A percentile compares a stretch with the other conserved stretches of the same genome.
Evolutionary conservation across 495 filamentous ascomycete genomes (phyloP).

Genomic region (Neurospora pannonica): DNA sequence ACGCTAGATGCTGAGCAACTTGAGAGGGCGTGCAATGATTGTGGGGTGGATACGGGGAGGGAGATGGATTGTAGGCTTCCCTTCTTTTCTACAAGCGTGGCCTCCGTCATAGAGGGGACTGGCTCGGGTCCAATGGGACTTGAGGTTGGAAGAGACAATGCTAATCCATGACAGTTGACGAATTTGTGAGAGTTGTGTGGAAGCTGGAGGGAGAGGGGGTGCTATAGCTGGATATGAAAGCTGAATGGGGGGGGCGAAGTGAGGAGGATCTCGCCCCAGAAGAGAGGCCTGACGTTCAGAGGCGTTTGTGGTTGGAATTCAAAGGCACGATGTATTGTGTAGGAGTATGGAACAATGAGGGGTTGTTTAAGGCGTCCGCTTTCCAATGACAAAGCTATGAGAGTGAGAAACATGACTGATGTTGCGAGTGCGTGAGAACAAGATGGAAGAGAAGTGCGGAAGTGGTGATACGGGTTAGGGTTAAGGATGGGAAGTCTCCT

Average conservation of each 20-base stretch:
- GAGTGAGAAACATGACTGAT: background rate
- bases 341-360: too few species aligned
- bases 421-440: background rate
- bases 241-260: background rate
- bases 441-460: background rate
- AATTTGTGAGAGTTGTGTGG: conserved; percentile 4
- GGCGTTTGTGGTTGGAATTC: too few species aligned
- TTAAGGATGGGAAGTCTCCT: background rate
- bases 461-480: background rate
- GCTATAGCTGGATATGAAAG: background rate
- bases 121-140: background rate
- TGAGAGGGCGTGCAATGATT: conserved; percentile 5
- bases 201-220: background rate
- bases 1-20: conserved; percentile 2
- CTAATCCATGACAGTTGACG: background rate
- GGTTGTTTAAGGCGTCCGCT: too few species aligned
- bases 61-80: conserved; percentile 13
- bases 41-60: conserved; percentile 4
- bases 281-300: too few species aligned
- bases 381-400: too few species aligned
- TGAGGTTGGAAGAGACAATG: background rate
- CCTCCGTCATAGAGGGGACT: background rate
- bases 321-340: too few species aligned
- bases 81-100: background rate
- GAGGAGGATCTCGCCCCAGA: background rate